Conservation (phyloP, 139 green algal genomes). For the Asterochloris sp. region DNA sequence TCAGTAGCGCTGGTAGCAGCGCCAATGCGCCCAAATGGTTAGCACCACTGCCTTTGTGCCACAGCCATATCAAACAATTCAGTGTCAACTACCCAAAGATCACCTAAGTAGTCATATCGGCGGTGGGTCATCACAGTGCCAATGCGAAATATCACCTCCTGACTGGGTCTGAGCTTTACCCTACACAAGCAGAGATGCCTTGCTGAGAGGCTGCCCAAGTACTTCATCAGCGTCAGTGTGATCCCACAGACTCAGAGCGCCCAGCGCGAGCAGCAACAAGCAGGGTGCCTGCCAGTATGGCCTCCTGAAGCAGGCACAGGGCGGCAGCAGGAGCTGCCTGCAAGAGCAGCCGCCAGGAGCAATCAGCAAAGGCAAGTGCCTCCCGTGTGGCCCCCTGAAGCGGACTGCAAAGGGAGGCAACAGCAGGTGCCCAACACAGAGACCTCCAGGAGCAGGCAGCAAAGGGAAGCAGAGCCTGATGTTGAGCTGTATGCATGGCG, state of each 20-base stretch:
- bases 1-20: too few relatives aligned
- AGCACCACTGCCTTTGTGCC: too few relatives aligned
- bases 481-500: too few relatives aligned
- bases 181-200: neutral
- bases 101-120: constrained; percentile 46
- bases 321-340: neutral
- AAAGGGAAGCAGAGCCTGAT: too few relatives aligned
- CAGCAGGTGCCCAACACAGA: too few relatives aligned
- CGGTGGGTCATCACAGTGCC: constrained; percentile 39
- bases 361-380: too few relatives aligned
- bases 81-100: too few relatives aligned
- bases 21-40: too few relatives aligned
- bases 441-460: too few relatives aligned
- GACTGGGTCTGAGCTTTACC: neutral
- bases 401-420: too few relatives aligned
- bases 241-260: neutral
- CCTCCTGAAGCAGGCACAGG: neutral
- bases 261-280: neutral
- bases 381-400: too few relatives aligned
- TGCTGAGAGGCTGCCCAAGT: neutral
- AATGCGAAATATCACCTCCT: constrained; percentile 27
- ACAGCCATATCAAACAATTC: neutral
- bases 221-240: neutral
- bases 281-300: neutral
- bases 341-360: too few relatives aligned